Evolutionary conservation across 345 rosid species (phyloP).

Genomic region (Trapa bicornis): DNA sequence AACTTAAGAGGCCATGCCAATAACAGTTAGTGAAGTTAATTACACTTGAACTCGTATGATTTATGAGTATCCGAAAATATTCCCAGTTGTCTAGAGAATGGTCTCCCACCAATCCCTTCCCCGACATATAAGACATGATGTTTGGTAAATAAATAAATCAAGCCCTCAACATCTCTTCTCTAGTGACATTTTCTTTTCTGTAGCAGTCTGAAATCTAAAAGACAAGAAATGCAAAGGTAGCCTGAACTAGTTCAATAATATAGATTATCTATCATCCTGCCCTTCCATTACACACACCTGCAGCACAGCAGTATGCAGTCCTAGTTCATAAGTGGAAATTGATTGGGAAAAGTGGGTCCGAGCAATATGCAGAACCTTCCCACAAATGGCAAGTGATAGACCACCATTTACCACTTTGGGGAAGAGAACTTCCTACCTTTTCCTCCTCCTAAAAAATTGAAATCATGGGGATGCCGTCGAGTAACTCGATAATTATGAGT

Average conservation of each 20-base stretch:
- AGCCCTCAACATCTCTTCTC: no score
- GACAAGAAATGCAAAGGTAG: neutral
- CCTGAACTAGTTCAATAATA: neutral
- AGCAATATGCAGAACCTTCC: neutral
- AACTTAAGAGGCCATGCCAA: no score
- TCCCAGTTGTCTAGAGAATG: no score
- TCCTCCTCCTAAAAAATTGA: neutral
- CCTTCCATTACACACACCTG: no score
- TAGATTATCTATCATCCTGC: neutral
- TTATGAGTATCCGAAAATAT: no score
- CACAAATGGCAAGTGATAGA: slow-evolving; percentile 1
- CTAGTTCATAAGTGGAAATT: neutral
- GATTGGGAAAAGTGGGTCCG: neutral
- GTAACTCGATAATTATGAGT: neutral
- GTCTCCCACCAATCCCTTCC: no score
- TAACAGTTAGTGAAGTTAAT: no score
- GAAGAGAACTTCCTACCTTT: neutral
- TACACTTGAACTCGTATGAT: no score
- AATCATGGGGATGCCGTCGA: neutral
- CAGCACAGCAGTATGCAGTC: no score
- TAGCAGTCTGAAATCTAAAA: neutral
- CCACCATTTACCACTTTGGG: neutral
- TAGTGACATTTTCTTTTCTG: no score
- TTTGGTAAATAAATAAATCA: no score
- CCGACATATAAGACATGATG: no score